A percentile compares a stretch with the other conserved stretches of the same genome.
Conservation (phyloP, 1,284 basidiomycete genomes). For the Sphaerobolus stellatus region DNA sequence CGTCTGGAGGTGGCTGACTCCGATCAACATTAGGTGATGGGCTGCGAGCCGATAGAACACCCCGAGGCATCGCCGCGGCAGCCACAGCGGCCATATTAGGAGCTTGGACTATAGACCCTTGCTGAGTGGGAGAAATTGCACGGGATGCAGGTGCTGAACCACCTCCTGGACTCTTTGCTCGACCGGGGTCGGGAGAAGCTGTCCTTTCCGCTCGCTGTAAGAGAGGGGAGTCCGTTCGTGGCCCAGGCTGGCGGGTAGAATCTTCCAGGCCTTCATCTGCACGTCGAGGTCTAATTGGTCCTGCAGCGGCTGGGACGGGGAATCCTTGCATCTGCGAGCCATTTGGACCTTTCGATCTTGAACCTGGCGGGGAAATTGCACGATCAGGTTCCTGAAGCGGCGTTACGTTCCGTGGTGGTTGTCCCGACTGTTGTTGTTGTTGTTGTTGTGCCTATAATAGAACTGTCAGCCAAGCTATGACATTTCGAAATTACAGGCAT, state of each 20-base stretch:
- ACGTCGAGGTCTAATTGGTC: slow-evolving; percentile 58
- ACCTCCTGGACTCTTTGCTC: slow-evolving; percentile 13
- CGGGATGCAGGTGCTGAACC: not conserved
- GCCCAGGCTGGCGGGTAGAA: slow-evolving; percentile 53
- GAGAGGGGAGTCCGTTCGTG: slow-evolving; percentile 32
- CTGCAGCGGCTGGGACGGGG: slow-evolving; percentile 31
- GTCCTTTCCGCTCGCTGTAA: slow-evolving; percentile 43
- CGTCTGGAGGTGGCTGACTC: slow-evolving; percentile 54
- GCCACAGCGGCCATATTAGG: slow-evolving; percentile 55
- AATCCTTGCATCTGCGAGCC: slow-evolving; percentile 38
- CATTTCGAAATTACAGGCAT: slow-evolving; percentile 1
- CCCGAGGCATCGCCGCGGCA: slow-evolving; percentile 44
- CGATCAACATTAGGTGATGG: slow-evolving; percentile 60
- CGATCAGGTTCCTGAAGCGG: slow-evolving; percentile 47
- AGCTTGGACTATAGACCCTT: not conserved
- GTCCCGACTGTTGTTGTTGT: slow-evolving; percentile 11
- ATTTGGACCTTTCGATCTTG: slow-evolving; percentile 42
- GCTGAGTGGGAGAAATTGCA: slow-evolving; percentile 11
- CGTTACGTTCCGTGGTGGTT: slow-evolving; percentile 14
- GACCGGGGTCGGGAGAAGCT: slow-evolving; percentile 49
- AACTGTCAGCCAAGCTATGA: too few relatives aligned
- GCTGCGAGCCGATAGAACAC: slow-evolving; percentile 51
- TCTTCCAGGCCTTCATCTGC: slow-evolving; percentile 63
- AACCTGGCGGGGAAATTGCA: slow-evolving; percentile 60
- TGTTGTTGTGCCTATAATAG: too few relatives aligned